Evolutionary conservation across 306 rosid species (phyloP), one percentile per base, ranked within the genome.

Genomic region (Hippophae rhamnoides): DNA sequence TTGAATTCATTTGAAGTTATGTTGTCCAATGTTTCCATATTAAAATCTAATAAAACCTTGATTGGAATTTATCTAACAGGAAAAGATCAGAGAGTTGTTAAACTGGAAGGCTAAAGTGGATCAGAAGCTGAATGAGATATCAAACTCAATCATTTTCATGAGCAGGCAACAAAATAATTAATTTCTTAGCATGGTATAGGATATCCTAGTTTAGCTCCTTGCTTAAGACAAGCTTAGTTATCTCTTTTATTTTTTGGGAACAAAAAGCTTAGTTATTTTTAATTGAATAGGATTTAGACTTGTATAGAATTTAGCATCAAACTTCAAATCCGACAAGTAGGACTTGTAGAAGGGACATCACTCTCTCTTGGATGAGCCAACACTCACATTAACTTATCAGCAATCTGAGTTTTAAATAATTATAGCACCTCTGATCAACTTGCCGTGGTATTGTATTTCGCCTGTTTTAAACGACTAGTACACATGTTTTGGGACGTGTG

Each of bases 91-190:
- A 81, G 96, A 89, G 74, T 70, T 85, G 62, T 71, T 71, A 53
- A 85, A 76, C 67, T 89, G 97, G 97, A 89, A 79, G 74, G 93
- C 86, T 62, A 72, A 75, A 69, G 76, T 68, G 71, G 97, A 89
- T 72, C 84, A 77, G 77, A 86, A 78, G 81, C 71, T 89, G 68
- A 45, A 62, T 64, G 90, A 85, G 69, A 45, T 89, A 56, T 71
- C 88, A 43, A 79, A 83, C 73, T 57, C 79, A 10, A 77, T 85
- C 69, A 69, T 54, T 71, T 78, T 79, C 64, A 74, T 83, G 41
- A 54, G 64, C 81, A 80, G 79, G 69, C 78, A 43, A 44, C 77
- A 43, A 67, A 57, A 68, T 59, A 76, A 72, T 72, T 58, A 76
- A 41, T 64, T 69, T 55, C 68, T 49, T 44, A 47, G 12, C 58